Evolutionary conservation across 2,329 filamentous ascomycete species (phyloP).

Genomic region (Ceratocystis destructans): DNA sequence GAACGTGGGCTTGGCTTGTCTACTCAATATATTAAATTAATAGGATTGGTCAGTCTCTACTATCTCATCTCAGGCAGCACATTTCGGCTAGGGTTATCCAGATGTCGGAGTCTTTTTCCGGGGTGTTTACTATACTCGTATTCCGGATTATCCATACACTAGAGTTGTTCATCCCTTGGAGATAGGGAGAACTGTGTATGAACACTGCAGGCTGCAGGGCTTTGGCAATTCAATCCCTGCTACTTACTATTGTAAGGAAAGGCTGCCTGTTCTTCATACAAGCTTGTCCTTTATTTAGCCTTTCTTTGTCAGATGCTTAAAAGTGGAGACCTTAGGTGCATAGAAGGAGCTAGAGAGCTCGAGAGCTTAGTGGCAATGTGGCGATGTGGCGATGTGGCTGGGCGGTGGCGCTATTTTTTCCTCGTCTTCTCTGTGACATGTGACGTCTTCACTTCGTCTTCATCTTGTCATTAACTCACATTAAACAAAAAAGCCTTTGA

Average conservation of each 20-base stretch:
- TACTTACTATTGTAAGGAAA: neutral
- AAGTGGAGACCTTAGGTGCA: neutral
- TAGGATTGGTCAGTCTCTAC: neutral
- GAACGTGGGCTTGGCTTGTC: too few relatives aligned
- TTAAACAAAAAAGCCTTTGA: too few relatives aligned
- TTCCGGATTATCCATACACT: neutral
- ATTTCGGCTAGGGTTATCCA: neutral
- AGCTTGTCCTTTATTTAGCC: neutral
- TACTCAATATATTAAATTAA: neutral
- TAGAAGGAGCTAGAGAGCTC: neutral
- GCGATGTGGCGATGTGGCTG: neutral
- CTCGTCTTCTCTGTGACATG: too few relatives aligned
- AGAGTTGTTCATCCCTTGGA: neutral
- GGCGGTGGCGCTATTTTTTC: too few relatives aligned
- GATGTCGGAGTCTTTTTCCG: neutral
- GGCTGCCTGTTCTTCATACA: neutral
- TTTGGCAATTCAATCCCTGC: neutral
- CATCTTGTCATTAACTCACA: too few relatives aligned
- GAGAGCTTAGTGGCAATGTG: neutral
- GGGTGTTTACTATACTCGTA: neutral
- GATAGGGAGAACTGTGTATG: neutral
- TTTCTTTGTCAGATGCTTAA: neutral
- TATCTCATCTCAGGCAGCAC: neutral
- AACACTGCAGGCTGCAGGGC: neutral
- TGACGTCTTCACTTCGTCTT: too few relatives aligned